Evolutionary conservation across 2,329 filamentous ascomycete genomes (phyloP).

Genomic region (Aspergillus arachidicola): DNA sequence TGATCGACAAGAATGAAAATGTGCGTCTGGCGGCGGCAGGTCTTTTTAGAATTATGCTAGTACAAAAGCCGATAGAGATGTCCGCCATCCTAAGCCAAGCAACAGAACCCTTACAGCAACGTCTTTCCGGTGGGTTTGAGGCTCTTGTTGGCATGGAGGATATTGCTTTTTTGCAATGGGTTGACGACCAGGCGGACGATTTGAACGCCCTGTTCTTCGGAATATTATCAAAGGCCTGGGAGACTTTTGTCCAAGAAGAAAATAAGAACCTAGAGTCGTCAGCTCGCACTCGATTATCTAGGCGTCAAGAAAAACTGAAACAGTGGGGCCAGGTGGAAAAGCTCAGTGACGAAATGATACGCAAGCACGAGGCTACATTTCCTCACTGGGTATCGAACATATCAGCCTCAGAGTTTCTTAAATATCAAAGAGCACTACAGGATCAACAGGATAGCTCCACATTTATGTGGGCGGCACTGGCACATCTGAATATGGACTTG

Average conservation of each 20-base stretch:
- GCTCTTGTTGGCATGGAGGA: conserved; percentile 87
- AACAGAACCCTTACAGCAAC: conserved; percentile 69
- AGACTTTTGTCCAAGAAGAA: conserved; percentile 80
- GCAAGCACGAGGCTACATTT: conserved; percentile 84
- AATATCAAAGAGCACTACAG: conserved; percentile 84
- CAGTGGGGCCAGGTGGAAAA: conserved; percentile 74
- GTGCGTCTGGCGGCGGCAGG: conserved; percentile 78
- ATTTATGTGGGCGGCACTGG: conserved; percentile 75
- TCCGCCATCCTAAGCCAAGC: conserved; percentile 72
- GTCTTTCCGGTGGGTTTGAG: conserved; percentile 75
- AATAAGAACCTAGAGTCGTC: conserved; percentile 79
- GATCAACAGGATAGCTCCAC: conserved; percentile 89
- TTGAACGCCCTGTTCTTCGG: conserved; percentile 83
- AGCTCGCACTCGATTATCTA: conserved; percentile 68
- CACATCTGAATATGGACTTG: conserved; percentile 77
- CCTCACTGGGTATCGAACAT: conserved; percentile 95
- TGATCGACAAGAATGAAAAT: conserved; percentile 69
- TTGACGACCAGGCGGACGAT: conserved; percentile 76
- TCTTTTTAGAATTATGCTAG: conserved; percentile 87
- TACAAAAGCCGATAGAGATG: conserved; percentile 88
- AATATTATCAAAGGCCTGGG: conserved; percentile 80
- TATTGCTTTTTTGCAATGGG: conserved; percentile 82
- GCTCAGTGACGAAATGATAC: conserved; percentile 69
- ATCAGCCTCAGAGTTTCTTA: conserved; percentile 86
- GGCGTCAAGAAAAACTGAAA: conserved; percentile 79